Percentiles rank a stretch among this genome's conserved stretches.
These are phyloP conservation scores for Pilatotrama ljubarskyi DNA, from an alignment of 768 basidiomycete genomes.

Conservation along the genomic window DNA sequence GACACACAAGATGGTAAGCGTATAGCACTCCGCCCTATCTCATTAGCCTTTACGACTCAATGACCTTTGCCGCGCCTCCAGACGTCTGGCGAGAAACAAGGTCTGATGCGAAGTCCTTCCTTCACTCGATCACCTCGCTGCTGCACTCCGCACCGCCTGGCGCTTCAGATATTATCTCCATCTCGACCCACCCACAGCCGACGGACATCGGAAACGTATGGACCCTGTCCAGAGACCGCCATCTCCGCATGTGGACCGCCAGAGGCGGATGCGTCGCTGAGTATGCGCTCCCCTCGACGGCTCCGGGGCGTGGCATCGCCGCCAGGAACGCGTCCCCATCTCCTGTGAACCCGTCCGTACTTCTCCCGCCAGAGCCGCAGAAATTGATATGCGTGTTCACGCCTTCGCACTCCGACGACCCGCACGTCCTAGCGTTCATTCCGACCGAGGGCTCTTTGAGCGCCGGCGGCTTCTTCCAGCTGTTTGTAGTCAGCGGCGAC, in stretches of 20 bases:
- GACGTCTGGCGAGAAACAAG: constrained; percentile 69
- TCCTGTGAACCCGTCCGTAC: constrained; percentile 40
- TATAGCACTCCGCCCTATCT: not conserved
- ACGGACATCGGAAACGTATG: constrained; percentile 75
- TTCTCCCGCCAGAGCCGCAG: constrained; percentile 62
- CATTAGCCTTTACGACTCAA: constrained; percentile 11
- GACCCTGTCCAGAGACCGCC: constrained; percentile 86
- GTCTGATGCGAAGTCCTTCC: constrained; percentile 64
- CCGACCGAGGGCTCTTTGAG: constrained; percentile 63
- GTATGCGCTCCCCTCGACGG: constrained; percentile 46
- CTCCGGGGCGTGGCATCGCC: constrained; percentile 35
- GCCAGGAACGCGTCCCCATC: constrained; percentile 35
- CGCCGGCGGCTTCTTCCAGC: constrained; percentile 79
- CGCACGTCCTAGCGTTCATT: constrained; percentile 62
- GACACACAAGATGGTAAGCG: constrained; percentile 60
- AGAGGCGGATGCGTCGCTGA: constrained; percentile 72
- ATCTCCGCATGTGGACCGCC: constrained; percentile 82
- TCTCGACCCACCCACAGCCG: constrained; percentile 73
- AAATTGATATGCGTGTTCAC: constrained; percentile 68
- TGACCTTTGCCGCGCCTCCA: constrained; percentile 29
- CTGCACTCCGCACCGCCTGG: constrained; percentile 47
- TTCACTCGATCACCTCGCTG: constrained; percentile 67
- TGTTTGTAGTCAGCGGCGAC: constrained; percentile 59
- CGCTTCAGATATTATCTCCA: constrained; percentile 64
- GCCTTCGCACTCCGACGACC: constrained; percentile 50